These are phyloP conservation scores for Pyracantha coccinea DNA, from an alignment of 331 rosid species.

Conservation along the genomic window DNA sequence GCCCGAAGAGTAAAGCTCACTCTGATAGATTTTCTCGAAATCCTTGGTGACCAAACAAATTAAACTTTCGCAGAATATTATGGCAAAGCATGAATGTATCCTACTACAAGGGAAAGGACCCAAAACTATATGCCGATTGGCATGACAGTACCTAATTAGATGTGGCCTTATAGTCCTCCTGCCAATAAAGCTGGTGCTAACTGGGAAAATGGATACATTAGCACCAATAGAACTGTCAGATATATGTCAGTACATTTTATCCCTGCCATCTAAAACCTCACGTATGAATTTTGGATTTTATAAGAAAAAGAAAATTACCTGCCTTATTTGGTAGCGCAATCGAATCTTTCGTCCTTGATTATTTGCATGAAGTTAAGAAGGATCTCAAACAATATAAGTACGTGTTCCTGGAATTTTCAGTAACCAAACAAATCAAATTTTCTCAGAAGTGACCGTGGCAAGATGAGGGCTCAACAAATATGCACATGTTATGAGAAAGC, in stretches of 20 bases:
- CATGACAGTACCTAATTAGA: background rate
- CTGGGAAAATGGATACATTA: background rate
- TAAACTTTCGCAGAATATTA: background rate
- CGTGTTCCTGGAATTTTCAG: background rate
- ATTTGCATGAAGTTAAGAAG: background rate
- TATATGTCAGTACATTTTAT: background rate
- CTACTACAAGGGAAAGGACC: background rate
- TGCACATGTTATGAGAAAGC: too few species aligned
- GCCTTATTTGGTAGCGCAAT: background rate
- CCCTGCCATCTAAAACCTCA: background rate
- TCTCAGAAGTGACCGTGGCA: background rate
- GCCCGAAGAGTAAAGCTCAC: background rate
- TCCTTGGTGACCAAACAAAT: background rate
- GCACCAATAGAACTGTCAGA: background rate
- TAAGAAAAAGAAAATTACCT: background rate
- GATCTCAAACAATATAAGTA: background rate
- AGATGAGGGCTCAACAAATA: too few species aligned
- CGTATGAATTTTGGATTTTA: background rate
- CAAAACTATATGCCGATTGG: background rate
- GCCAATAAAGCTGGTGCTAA: background rate
- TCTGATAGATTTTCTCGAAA: background rate
- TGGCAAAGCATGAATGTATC: background rate
- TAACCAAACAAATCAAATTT: background rate
- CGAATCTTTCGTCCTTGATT: background rate
- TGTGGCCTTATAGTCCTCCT: background rate